Percentiles rank a stretch among this genome's conserved stretches.
phyloP scores from a whole-genome alignment of 768 basidiomycete genomes.

The Macrolepiota fuliginosa region DNA sequence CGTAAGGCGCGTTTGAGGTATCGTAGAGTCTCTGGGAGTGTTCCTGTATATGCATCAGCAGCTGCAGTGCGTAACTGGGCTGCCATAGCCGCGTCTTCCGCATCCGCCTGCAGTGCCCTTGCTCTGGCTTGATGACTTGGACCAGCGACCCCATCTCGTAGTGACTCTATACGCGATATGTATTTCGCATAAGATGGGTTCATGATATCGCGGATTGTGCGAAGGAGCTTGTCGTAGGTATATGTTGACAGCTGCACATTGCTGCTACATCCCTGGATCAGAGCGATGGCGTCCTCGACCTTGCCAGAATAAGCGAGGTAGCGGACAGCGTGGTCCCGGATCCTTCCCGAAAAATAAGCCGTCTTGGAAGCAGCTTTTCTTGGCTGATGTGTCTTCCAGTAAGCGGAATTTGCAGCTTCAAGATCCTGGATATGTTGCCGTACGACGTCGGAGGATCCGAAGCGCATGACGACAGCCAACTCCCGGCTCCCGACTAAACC shows the following conservation, averaged over 20 bases:
- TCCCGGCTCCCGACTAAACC: slow-evolving; percentile 18
- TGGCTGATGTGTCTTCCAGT: slow-evolving; percentile 16
- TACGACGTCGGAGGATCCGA: slow-evolving; percentile 31
- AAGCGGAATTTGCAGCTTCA: slow-evolving; percentile 21
- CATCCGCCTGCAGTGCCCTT: neutral
- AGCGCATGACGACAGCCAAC: slow-evolving; percentile 42
- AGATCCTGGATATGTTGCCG: slow-evolving; percentile 38
- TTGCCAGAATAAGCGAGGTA: slow-evolving; percentile 36
- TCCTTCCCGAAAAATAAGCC: slow-evolving; percentile 15
- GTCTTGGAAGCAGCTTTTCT: slow-evolving; percentile 2
- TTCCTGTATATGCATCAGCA: neutral
- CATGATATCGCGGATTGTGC: slow-evolving; percentile 18
- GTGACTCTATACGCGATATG: slow-evolving; percentile 17
- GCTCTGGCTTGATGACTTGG: neutral
- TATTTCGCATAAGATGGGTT: slow-evolving; percentile 7
- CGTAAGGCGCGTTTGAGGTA: slow-evolving; percentile 21
- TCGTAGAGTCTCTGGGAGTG: slow-evolving; percentile 15
- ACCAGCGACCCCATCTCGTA: slow-evolving; percentile 14
- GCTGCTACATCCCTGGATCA: slow-evolving; percentile 37
- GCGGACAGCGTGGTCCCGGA: slow-evolving; percentile 40
- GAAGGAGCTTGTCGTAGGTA: slow-evolving; percentile 35
- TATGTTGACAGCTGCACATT: slow-evolving; percentile 29
- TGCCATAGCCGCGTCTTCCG: neutral
- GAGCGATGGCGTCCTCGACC: slow-evolving; percentile 37
- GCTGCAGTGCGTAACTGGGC: neutral